Evolutionary conservation across 768 basidiomycete species (phyloP), one percentile per base, ranked within the genome.

Genomic region (Phylloporus sp.): DNA sequence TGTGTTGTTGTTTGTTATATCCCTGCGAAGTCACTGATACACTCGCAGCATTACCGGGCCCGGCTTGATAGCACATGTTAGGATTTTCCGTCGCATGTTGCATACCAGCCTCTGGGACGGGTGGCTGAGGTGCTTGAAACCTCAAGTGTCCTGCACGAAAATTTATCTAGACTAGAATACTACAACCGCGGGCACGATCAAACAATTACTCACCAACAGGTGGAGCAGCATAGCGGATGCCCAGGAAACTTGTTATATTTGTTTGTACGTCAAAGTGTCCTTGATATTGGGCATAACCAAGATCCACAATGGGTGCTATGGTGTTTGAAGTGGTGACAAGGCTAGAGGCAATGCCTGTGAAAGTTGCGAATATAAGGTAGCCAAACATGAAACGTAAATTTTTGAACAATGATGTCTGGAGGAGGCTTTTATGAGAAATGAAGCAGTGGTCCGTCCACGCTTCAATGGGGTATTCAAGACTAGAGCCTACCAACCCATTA

Each of bases 201-300:
- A 12, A 13, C 3, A 15, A 31, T 4, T 2, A 50, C 69, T 23
- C 23, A 75, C 78, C 78, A 27, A 71, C 54, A 3, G 80, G 79
- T 27, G 77, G 65, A 23, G 76, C 76, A 11, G 80, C 79, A 63
- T 76, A 81, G 7, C 79, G 71, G 31, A 69, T 52, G 20, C 62
- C 53, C 24, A 67, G 47, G 52, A 67, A 69, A 45, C 31, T 54
- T 1, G 66, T 60, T 3, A 57, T 48, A 23, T 64, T 66, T 0
- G 51, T 52, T 15, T 52, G 48, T 12, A 53, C 2, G 34, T 70
- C 57, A 24, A 60, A 51, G 22, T 49, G 35, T 12, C 67, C 70
- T 52, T 60, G 67, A 50, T 70, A 69, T 47, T 54, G 51, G 6
- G 63, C 61, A 54, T 68, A 66, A 31, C 66, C 64, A 18, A 70